Base-by-base conservation (phyloP, 305 asterid species). In the Fraxinus platypoda region DNA sequence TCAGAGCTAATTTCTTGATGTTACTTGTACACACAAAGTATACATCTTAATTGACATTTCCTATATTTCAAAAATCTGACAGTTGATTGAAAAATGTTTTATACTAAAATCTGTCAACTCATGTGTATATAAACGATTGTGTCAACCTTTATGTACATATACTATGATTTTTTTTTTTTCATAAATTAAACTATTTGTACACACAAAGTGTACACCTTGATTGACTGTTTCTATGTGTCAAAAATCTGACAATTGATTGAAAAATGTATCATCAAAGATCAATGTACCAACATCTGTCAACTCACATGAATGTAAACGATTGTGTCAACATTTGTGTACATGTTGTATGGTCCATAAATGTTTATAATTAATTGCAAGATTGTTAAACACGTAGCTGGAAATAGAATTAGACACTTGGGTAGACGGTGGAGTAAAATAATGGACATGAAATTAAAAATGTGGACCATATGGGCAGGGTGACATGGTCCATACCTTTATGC, bases 401-500 rank as follows among this genome's bases (percentile, higher is more conserved):
- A n/a, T n/a, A 54, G 21, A 57, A 57, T 57, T 21, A 19, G 12
- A 19, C 28, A 57, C 12, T 6, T 57, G 13, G 68, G 28, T 21
- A 2, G 66, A 25, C 34, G 80, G 83, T 38, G 77, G 84, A 79
- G 80, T 76, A 77, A 70, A 81, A 80, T 84, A 80, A 80, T 80
- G 62, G 87, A 81, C 83, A 81, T 82, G 75, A 76, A 85, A 75
- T 87, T 83, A 81, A 85, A 81, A 26, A 86, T 80, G 88, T 87
- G 87, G 87, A 85, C 86, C 88, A 79, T 79, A 62, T 85, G 84
- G 84, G 88, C 71, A 84, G 66, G 84, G 82, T 79, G 30, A 81
- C 52, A 83, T 76, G 89, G 86, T 83, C 88, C 91, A 85, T 85
- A 41, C 83, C 85, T 76, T 81, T 79, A 68, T 75, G 83, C 78